Base-by-base conservation (phyloP, 352 stramenopile genomes). In the Globisporangium barbulae region DNA sequence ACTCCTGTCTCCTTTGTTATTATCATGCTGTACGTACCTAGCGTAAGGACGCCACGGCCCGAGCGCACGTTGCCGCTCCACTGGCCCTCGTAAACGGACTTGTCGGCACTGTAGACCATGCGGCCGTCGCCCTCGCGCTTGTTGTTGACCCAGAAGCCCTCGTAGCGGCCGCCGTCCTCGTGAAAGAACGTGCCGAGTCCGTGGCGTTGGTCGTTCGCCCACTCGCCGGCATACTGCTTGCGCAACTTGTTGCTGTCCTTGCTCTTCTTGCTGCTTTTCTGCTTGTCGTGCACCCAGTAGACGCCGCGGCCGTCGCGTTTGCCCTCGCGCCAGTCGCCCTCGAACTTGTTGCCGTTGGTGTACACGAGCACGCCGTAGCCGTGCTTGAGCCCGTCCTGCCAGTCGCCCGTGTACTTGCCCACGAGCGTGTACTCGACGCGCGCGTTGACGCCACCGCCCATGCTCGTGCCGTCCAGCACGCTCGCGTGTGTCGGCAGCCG, bases 381-480 rank as follows among this genome's bases (percentile, higher is more conserved):
- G 72, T 98, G 90, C 69, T 97, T 96, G 65, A 93, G 81, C 53
- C 97, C 96, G 50, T 95, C 75, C 59, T 89, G 88, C 94, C 94
- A 98, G 65, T 97, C 80, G 28, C 96, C 95, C 54, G 96, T 97
- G 78, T 99, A 95, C 65, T 92, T 94, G 44, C 81, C 82, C 30
- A 82, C 62, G 44, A 90, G 55, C 28, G 81, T 80, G 49, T 90
- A 93, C 57, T 87, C 73, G 35, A 89, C 73, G 48, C 76, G 75
- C 45, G 81, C 72, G 47, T 69, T 63, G 28, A 60, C 25, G 30
- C 25, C 21, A 45, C 78, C 61, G n/a, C 64, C 65, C 71, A 83
- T 75, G 55, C 21, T 37, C 19, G 39, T 66, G 21, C 33, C 49
- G 47, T 75, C 30, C 58, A 72, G 54, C 44, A 81, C 68, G 22